Conservation (phyloP, 768 basidiomycete genomes). For the Xanthoconium purpureum region DNA sequence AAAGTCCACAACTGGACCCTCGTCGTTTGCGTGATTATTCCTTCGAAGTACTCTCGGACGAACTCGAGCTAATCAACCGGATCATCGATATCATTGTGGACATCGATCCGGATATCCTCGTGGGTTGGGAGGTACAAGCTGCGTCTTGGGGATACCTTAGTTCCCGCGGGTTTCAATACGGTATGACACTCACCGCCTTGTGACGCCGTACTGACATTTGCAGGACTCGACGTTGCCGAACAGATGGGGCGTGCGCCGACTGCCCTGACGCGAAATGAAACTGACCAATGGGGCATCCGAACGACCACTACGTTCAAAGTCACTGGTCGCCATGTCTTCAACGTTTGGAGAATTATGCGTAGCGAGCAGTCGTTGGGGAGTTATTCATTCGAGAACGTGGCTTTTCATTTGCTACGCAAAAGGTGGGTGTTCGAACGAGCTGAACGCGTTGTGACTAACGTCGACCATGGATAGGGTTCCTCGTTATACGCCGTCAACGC, state of each 20-base stretch:
- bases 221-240: constrained; percentile 72
- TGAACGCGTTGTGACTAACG: neutral
- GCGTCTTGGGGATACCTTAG: constrained; percentile 89
- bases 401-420: constrained; percentile 71
- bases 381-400: constrained; percentile 90
- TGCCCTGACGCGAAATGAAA: constrained; percentile 30
- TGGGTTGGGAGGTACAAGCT: constrained; percentile 89
- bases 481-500: constrained; percentile 57
- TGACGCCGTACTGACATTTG: neutral
- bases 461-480: constrained; percentile 54
- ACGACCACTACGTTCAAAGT: constrained; percentile 83
- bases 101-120: constrained; percentile 87
- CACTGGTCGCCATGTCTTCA: constrained; percentile 85
- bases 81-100: constrained; percentile 69
- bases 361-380: constrained; percentile 72
- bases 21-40: constrained; percentile 42
- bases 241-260: constrained; percentile 72
- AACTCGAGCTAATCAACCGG: constrained; percentile 78
- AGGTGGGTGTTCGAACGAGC: constrained; percentile 46
- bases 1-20: constrained; percentile 36
- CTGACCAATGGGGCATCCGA: constrained; percentile 66
- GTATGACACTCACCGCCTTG: constrained; percentile 33
- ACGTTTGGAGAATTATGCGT: constrained; percentile 90
- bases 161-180: constrained; percentile 56
- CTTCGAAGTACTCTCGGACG: constrained; percentile 56